A percentile compares a stretch with the other conserved stretches of the same genome.
These are phyloP conservation scores for Chlamydomonas schloesseri DNA, from an alignment of 139 green algal genomes.

Conservation along the genomic window DNA sequence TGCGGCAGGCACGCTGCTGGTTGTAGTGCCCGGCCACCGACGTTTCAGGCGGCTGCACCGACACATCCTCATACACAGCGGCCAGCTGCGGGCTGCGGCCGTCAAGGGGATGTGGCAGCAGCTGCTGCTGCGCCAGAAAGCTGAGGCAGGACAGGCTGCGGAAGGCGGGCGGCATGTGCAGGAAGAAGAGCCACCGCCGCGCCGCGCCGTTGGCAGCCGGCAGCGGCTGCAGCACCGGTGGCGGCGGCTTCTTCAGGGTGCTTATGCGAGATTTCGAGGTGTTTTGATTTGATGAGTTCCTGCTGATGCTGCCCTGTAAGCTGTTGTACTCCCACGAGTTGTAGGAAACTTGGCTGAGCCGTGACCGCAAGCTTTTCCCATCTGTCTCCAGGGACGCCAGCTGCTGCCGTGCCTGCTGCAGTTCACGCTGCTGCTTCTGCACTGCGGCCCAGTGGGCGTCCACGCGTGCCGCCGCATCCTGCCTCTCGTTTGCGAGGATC, in stretches of 20 bases:
- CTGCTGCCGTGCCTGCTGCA: neutral
- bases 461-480: slow-evolving; percentile 28
- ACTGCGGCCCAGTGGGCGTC: slow-evolving; percentile 59
- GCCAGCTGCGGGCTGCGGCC: too few relatives aligned
- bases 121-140: slow-evolving; percentile 67
- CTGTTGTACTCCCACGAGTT: too few relatives aligned
- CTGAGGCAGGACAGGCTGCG: slow-evolving; percentile 47
- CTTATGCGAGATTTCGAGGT: too few relatives aligned
- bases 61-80: neutral
- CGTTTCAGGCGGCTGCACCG: too few relatives aligned
- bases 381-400: too few relatives aligned
- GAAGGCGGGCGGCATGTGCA: slow-evolving; percentile 63
- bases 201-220: slow-evolving; percentile 9
- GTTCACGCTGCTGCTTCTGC: slow-evolving; percentile 47
- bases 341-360: too few relatives aligned
- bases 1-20: neutral
- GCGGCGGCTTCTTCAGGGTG: slow-evolving; percentile 32
- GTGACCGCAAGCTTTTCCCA: too few relatives aligned
- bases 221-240: slow-evolving; percentile 61
- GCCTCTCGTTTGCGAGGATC: slow-evolving; percentile 40
- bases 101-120: slow-evolving; percentile 50
- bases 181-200: slow-evolving; percentile 62
- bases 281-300: too few relatives aligned
- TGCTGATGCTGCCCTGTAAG: too few relatives aligned
- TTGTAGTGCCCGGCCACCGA: slow-evolving; percentile 44